phyloP scores from a whole-genome alignment of 2,329 filamentous ascomycete species.

The Aspergillus persii region DNA sequence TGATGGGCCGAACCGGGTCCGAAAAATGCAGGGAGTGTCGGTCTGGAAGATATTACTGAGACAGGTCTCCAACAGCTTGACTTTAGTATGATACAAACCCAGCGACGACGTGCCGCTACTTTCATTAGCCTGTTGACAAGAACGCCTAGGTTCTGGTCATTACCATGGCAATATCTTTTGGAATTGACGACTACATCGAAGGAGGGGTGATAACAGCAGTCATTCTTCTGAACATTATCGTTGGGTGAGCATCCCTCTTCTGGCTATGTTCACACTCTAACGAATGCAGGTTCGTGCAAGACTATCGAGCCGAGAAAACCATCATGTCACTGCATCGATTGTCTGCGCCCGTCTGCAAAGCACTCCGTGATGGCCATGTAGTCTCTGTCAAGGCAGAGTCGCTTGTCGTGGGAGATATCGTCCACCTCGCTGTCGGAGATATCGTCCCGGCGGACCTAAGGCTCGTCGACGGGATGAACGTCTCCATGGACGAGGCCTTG shows the following conservation, averaged over 20 bases:
- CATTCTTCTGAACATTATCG: constrained; percentile 56
- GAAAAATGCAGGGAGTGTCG: constrained; percentile 69
- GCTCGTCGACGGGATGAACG: constrained; percentile 61
- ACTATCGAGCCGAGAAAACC: constrained; percentile 60
- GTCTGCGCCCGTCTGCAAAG: constrained; percentile 56
- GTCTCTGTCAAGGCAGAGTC: constrained; percentile 54
- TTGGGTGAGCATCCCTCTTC: constrained; percentile 41
- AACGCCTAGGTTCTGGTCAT: constrained; percentile 64
- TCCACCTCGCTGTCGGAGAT: constrained; percentile 53
- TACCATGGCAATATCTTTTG: constrained; percentile 65
- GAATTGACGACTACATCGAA: constrained; percentile 57
- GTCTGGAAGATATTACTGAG: constrained; percentile 73
- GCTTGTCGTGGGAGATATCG: constrained; percentile 60
- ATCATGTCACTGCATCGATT: constrained; percentile 57
- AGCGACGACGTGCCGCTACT: no score
- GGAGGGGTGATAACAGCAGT: constrained; percentile 59
- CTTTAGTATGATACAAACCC: constrained; percentile 50
- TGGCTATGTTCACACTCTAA: background rate
- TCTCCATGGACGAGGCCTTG: constrained; percentile 68
- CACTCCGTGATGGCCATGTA: constrained; percentile 56
- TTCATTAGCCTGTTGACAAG: constrained; percentile 8
- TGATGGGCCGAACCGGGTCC: constrained; percentile 69
- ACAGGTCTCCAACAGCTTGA: constrained; percentile 75
- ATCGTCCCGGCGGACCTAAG: constrained; percentile 60
- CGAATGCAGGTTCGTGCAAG: constrained; percentile 51